A percentile compares a stretch with the other conserved stretches of the same genome.
These are phyloP conservation scores for Lizonia empirigonia DNA, from an alignment of 2,329 filamentous ascomycete genomes.

Conservation along the genomic window DNA sequence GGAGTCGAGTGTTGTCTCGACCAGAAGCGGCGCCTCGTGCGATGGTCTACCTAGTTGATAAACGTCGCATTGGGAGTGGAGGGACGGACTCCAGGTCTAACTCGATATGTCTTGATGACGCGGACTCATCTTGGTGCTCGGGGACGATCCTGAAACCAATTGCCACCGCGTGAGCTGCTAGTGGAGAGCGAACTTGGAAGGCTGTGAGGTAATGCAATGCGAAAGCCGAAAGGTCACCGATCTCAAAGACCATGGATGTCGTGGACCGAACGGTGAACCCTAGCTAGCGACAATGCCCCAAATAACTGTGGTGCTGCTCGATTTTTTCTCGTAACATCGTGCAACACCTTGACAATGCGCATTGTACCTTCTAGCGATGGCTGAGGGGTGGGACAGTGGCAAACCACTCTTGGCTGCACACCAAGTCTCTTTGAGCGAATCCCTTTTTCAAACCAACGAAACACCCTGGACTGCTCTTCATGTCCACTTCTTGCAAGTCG, in stretches of 20 bases:
- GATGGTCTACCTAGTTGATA: background rate
- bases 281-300: background rate
- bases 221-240: background rate
- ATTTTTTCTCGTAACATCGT: background rate
- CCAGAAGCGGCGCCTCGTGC: background rate
- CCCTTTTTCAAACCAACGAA: background rate
- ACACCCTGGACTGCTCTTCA: background rate
- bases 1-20: slow-evolving; percentile 3
- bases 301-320: background rate
- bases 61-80: background rate
- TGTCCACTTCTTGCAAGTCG: background rate
- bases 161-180: background rate
- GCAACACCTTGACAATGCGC: slow-evolving; percentile 10
- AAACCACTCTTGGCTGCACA: slow-evolving; percentile 8
- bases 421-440: background rate
- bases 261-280: background rate
- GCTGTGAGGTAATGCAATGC: background rate
- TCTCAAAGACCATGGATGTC: background rate
- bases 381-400: slow-evolving; percentile 12
- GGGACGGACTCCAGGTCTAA: background rate
- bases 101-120: slow-evolving; percentile 2
- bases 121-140: background rate
- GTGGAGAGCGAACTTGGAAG: background rate
- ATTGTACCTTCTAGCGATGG: slow-evolving; percentile 11
- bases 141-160: background rate